These are phyloP conservation scores for Boeremia exigua DNA, from an alignment of 2,329 filamentous ascomycete genomes.

Conservation along the genomic window DNA sequence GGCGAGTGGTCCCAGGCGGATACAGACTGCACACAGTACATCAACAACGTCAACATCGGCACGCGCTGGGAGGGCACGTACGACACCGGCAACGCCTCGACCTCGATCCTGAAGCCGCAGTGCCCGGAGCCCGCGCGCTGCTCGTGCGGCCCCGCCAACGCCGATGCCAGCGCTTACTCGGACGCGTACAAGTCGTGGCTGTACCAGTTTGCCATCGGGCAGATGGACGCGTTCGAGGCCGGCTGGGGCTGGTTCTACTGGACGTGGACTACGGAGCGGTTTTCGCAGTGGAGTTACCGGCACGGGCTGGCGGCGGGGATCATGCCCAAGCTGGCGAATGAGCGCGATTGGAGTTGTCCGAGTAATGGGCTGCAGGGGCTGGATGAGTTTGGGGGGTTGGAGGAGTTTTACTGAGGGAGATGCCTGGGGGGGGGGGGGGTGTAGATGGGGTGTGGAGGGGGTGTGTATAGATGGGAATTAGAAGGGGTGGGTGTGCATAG, in stretches of 20 bases:
- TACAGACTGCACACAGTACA: conserved; percentile 85
- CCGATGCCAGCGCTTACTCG: conserved; percentile 71
- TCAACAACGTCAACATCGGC: conserved; percentile 89
- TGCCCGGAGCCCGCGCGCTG: conserved; percentile 75
- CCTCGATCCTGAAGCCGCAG: conserved; percentile 69
- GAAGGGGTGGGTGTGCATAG: no score
- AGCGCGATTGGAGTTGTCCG: conserved; percentile 53
- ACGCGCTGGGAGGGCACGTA: conserved; percentile 92
- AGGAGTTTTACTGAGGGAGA: conserved; percentile 53
- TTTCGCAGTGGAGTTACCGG: conserved; percentile 92
- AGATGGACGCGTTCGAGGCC: conserved; percentile 93
- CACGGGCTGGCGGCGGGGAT: conserved; percentile 78
- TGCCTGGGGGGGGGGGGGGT: no score
- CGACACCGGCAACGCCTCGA: conserved; percentile 67
- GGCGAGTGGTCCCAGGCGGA: conserved; percentile 98
- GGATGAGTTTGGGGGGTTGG: conserved; percentile 52
- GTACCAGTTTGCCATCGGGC: conserved; percentile 88
- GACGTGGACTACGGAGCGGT: conserved; percentile 92
- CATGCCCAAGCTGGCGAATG: conserved; percentile 64
- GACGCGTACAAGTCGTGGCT: conserved; percentile 83
- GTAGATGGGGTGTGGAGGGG: no score
- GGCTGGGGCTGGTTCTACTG: conserved; percentile 99
- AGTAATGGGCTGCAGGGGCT: conserved; percentile 34
- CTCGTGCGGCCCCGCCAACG: conserved; percentile 77
- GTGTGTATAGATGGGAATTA: no score